Percentiles rank a stretch among this genome's conserved stretches.
phyloP scores from a whole-genome alignment of 2,329 filamentous ascomycete species.

The Pseudocercospora vitis region DNA sequence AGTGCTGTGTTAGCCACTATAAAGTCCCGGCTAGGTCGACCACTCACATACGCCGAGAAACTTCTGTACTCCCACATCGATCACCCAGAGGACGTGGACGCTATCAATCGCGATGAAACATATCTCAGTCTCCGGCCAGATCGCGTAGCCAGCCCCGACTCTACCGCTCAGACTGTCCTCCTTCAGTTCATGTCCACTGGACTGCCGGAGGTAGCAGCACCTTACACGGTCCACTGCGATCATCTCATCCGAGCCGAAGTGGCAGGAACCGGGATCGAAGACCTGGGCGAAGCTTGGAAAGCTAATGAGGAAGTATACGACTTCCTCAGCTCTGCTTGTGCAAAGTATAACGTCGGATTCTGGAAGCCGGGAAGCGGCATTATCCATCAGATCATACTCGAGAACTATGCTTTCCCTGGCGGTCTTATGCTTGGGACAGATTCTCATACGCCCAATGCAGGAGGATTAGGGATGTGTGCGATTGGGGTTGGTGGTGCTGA shows the following conservation, averaged over 20 bases:
- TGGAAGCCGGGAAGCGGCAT: conserved; percentile 98
- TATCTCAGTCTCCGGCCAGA: conserved; percentile 97
- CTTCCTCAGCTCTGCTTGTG: conserved; percentile 89
- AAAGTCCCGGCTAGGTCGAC: conserved; percentile 82
- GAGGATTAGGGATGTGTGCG: conserved; percentile 87
- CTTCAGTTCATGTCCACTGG: conserved; percentile 99
- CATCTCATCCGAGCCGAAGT: conserved; percentile 98
- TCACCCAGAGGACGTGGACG: conserved; percentile 90
- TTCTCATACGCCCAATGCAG: conserved; percentile 95
- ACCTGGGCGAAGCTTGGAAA: conserved; percentile 82
- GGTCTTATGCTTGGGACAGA: conserved; percentile 97
- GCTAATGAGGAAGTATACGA: conserved; percentile 93
- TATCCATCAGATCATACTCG: conserved; percentile 93
- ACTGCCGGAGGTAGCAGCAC: conserved; percentile 92
- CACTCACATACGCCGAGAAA: conserved; percentile 95
- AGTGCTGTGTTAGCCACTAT: conserved; percentile 94
- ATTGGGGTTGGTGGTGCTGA: conserved; percentile 98
- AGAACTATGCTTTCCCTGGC: conserved; percentile 99
- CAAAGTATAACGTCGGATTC: conserved; percentile 99
- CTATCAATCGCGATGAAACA: conserved; percentile 91
- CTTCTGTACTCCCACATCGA: conserved; percentile 98
- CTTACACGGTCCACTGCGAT: conserved; percentile 95
- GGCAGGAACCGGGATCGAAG: conserved; percentile 88
- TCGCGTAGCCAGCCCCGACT: conserved; percentile 98
- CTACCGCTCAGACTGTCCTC: conserved; percentile 99